These are phyloP conservation scores for Begonia peltatifolia DNA, from an alignment of 306 rosid genomes.

Conservation along the genomic window DNA sequence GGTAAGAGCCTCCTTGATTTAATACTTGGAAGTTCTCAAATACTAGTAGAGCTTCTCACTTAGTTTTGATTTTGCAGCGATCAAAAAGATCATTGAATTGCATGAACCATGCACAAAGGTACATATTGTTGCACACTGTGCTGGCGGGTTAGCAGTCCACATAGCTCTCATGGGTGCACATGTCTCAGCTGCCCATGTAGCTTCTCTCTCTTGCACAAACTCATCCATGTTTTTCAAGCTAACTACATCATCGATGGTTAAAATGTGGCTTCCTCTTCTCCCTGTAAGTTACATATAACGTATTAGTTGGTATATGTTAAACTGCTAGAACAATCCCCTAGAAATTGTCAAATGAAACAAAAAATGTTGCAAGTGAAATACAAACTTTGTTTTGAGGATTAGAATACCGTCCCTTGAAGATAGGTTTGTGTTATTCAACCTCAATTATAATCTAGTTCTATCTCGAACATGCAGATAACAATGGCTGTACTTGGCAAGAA, in stretches of 20 bases:
- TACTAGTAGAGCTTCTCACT: not conserved
- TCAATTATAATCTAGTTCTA: too few species aligned
- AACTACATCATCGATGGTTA: constrained; percentile 10
- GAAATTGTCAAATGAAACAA: too few species aligned
- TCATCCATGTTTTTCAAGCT: constrained; percentile 28
- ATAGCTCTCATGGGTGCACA: constrained; percentile 26
- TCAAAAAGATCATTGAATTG: constrained; percentile 18
- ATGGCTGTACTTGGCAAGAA: constrained; percentile 20
- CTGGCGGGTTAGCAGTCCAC: constrained; percentile 23
- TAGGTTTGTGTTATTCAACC: too few species aligned
- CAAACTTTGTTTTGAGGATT: not conserved
- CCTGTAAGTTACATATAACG: constrained; percentile 7
- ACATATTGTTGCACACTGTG: constrained; percentile 25
- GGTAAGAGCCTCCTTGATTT: constrained; percentile 11
- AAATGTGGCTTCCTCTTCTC: constrained; percentile 28
- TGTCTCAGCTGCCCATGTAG: constrained; percentile 14
- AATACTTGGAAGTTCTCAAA: not conserved
- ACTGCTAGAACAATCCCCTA: too few species aligned
- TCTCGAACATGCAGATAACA: constrained; percentile 13
- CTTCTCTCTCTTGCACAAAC: constrained; percentile 25
- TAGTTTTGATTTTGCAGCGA: constrained; percentile 11
- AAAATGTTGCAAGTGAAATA: too few species aligned
- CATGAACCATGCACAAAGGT: constrained; percentile 11
- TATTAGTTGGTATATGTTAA: not conserved
- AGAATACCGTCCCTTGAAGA: not conserved